Percentiles rank a stretch among this genome's conserved stretches.
These are phyloP conservation scores for Infundibulicybe gibba DNA, from an alignment of 768 basidiomycete species.

Conservation along the genomic window DNA sequence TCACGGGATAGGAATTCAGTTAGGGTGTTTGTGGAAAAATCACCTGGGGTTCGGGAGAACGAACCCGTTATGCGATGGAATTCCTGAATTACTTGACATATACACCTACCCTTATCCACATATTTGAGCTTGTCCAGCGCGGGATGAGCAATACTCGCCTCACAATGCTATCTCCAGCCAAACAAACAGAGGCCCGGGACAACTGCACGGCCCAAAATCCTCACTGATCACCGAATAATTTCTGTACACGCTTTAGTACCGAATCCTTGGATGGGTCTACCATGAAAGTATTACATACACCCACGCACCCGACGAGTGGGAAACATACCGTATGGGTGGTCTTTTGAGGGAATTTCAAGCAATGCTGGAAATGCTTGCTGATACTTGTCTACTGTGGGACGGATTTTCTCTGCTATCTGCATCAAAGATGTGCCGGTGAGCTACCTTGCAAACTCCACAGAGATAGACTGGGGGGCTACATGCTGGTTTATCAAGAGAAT, in stretches of 20 bases:
- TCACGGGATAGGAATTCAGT: constrained; percentile 59
- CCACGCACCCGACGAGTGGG: neutral
- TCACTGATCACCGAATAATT: constrained; percentile 84
- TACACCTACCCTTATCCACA: constrained; percentile 6
- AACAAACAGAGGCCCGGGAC: neutral
- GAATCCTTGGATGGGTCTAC: constrained; percentile 95
- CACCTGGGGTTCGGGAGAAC: constrained; percentile 63
- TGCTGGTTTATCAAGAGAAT: constrained; percentile 98
- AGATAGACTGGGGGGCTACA: constrained; percentile 43
- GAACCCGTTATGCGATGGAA: constrained; percentile 72
- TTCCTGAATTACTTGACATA: constrained; percentile 24
- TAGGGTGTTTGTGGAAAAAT: constrained; percentile 68
- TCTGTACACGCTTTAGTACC: constrained; percentile 94
- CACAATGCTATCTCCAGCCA: too few relatives aligned
- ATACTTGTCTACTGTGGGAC: constrained; percentile 93
- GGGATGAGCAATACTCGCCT: too few relatives aligned
- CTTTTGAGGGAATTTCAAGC: constrained; percentile 97
- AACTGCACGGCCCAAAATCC: constrained; percentile 7
- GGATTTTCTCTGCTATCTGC: constrained; percentile 95
- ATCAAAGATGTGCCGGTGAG: constrained; percentile 3
- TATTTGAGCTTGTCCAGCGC: constrained; percentile 7
- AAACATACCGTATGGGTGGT: constrained; percentile 90
- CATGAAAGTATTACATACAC: neutral
- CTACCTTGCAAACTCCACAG: neutral
- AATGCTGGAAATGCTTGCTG: constrained; percentile 95